phyloP scores from a whole-genome alignment of 345 rosid species.

The Pugionium cornutum region DNA sequence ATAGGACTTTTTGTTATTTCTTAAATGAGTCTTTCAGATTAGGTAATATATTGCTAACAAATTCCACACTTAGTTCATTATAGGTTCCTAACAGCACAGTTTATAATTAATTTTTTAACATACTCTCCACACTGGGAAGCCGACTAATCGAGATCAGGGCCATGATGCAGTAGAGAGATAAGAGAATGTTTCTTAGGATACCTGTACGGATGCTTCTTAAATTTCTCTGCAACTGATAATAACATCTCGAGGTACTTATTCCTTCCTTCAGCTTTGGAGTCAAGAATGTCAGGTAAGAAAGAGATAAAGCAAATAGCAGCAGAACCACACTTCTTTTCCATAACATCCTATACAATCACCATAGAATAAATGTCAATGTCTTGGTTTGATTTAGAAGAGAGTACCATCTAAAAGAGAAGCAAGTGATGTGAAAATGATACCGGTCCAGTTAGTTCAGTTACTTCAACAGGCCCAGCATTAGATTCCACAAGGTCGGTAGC shows the following conservation, averaged over 20 bases:
- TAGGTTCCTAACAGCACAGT: neutral
- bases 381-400: slow-evolving; percentile 7
- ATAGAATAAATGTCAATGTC: slow-evolving; percentile 21
- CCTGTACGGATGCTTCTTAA: slow-evolving; percentile 92
- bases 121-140: neutral
- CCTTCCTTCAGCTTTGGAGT: slow-evolving; percentile 98
- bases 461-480: slow-evolving; percentile 86
- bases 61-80: neutral
- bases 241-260: slow-evolving; percentile 77
- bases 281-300: slow-evolving; percentile 95
- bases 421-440: slow-evolving; percentile 46
- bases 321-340: slow-evolving; percentile 89
- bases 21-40: neutral
- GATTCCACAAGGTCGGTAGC: slow-evolving; percentile 84
- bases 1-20: neutral
- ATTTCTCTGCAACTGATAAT: slow-evolving; percentile 85
- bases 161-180: slow-evolving; percentile 3
- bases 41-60: too few species aligned
- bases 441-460: slow-evolving; percentile 76
- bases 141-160: neutral
- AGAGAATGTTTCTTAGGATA: slow-evolving; percentile 24
- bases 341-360: slow-evolving; percentile 57
- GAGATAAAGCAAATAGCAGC: slow-evolving; percentile 96
- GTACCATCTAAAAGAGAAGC: neutral
- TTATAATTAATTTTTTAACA: too few species aligned